Base-by-base conservation (phyloP, 176 grass and related monocot species). In the Oryza meyeriana region DNA sequence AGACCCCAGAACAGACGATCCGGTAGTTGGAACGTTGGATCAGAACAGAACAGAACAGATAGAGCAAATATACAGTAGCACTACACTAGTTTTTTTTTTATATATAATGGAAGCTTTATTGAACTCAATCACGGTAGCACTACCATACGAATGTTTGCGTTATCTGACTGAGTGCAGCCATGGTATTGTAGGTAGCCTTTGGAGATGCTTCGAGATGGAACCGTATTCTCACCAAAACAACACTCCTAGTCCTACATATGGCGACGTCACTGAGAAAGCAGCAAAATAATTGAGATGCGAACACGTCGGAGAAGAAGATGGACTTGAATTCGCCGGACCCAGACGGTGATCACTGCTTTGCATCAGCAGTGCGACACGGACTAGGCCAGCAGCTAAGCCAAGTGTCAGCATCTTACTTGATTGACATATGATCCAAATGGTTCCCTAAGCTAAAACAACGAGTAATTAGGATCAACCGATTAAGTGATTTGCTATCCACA, bases 311-410 rank as follows among this genome's bases (percentile, higher is more conserved):
- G 40, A 28, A 84, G 29, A 88, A 88, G 29, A 16, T 2, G 80
- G 34, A 58, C 1, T 9, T 6, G 45, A 67, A 72, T 45, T 67
- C 67, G 59, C 4, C n/a, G 40, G 47, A 55, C 48, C 18, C 48
- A 58, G 22, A 7, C 48, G 22, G 52, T 58, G 52, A 10, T 30
- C 48, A 70, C 52, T 68, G 0, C 3, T 64, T 55, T 32, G 10
- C 17, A 33, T 7, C 72, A 59, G 64, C 64, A 59, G 38, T 34
- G 74, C 42, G 86, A 71, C 66, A 71, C 42, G 59, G 57, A 66
- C 74, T 48, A 17, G 25, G 18, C 44, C 34, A 29, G 25, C 18
- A 28, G 4, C 14, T 13, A 4, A 41, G 17, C 17, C 65, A 78
- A 78, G 80, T 78, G 80, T 78, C 74, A 55, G 18, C 73, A 27